Base-by-base conservation (phyloP, 768 basidiomycete genomes). In the Mycena epipterygia region DNA sequence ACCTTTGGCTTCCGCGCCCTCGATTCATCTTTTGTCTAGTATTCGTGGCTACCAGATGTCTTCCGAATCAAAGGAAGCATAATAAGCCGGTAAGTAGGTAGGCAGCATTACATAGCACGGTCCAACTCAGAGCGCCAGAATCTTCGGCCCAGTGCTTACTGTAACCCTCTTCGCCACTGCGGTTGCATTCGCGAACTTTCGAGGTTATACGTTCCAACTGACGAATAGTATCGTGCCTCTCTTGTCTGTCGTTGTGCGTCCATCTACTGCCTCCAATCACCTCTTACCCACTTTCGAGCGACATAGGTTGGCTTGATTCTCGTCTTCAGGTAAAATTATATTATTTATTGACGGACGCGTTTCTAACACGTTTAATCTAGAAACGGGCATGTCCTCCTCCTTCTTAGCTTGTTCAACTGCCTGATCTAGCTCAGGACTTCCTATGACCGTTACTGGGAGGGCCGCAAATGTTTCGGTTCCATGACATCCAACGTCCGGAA, bases 1-100 rank as follows among this genome's bases (percentile, higher is more conserved):
- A 5, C 19, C 33, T 51, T 37, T 53, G 13, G 41, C 67, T 42
- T 41, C 23, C 39, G 49, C 35, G 39, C 68, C 61, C 33, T 63
- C 16, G 52, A 56, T 53, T 25, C 42, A 33, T 49, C 27, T 42
- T 52, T 48, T 42, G 33, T 21, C 59, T 17, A 94, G 93, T 95
- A 94, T 78, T 94, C 93, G 19, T 97, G 95, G 95, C 83, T 96
- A 16, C 94, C 95, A 2, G 95, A 96, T 80, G 93, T 96, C 23
- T 84, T 96, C 49, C 89, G 95, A 44, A 64, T 96, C 71, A 90
- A 95, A 84, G 93, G 94, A 73, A 95, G 92, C 72, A 93, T 95
- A 78, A 91, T 84, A 59, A n/a, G 21, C 27, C 27, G 29, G 9
- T 39, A n/a, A n/a, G n/a, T n/a, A n/a, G 37, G 37, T 39, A 9